Evolutionary conservation across 164 flowering plant genomes (phyloP).

Genomic region (Protea cynaroides): DNA sequence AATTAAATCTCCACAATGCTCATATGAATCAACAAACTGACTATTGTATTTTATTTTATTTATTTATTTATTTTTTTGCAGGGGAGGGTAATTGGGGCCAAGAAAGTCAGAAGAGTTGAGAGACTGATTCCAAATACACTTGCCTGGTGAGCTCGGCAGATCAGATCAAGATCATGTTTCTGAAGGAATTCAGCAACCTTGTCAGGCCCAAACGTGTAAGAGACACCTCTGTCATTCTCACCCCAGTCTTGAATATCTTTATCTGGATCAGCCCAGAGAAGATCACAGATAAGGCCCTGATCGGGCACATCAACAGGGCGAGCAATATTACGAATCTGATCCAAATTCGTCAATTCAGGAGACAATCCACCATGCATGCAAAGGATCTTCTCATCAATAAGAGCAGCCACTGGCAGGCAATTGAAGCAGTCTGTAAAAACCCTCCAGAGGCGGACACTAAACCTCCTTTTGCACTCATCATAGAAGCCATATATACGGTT

Average conservation of each 20-base stretch:
- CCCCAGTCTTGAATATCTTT: conserved; percentile 57
- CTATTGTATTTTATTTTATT: too few species aligned
- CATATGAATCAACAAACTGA: too few species aligned
- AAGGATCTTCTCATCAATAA: conserved; percentile 57
- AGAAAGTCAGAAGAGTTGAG: too few species aligned
- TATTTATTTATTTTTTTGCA: too few species aligned
- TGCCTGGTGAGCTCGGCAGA: conserved; percentile 72
- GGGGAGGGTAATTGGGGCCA: too few species aligned
- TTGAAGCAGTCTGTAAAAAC: conserved; percentile 56
- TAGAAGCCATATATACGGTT: conserved; percentile 59
- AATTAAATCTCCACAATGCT: too few species aligned
- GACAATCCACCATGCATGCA: conserved; percentile 72
- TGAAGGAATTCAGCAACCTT: conserved; percentile 50
- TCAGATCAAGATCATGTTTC: conserved; percentile 57
- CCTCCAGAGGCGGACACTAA: conserved; percentile 55
- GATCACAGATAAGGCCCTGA: conserved; percentile 62
- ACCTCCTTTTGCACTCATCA: conserved; percentile 68
- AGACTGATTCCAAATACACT: neutral
- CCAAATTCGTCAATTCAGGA: conserved; percentile 49
- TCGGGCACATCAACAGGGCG: conserved; percentile 68
- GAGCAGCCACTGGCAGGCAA: conserved; percentile 59
- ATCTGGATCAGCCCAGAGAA: conserved; percentile 68
- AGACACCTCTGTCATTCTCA: conserved; percentile 65
- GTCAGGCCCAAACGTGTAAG: conserved; percentile 59
- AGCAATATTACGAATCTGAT: conserved; percentile 54